phyloP scores from a whole-genome alignment of 257 asterid genomes.

The Capsicum pubescens region DNA sequence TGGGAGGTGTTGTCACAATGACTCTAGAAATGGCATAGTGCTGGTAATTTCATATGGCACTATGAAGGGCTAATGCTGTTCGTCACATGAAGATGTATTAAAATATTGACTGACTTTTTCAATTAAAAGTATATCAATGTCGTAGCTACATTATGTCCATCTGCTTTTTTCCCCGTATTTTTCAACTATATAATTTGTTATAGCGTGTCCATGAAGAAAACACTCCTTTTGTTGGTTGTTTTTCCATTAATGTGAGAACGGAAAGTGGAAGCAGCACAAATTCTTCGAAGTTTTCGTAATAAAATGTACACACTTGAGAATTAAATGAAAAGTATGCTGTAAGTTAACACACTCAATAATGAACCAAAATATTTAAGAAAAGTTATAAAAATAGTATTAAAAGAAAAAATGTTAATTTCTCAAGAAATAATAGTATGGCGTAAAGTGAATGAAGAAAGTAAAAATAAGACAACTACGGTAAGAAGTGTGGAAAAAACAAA shows the following conservation, averaged over 20 bases:
- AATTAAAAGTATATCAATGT: not conserved
- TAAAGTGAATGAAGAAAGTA: not conserved
- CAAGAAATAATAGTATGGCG: not conserved
- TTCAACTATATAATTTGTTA: not conserved
- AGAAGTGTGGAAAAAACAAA: not conserved
- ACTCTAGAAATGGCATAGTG: slow-evolving; percentile 30
- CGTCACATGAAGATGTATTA: not conserved
- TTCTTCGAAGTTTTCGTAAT: not conserved
- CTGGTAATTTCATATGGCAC: slow-evolving; percentile 14
- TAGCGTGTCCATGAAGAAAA: not conserved
- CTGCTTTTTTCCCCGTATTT: not conserved
- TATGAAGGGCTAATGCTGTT: not conserved
- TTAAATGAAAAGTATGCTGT: not conserved
- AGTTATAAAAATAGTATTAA: not conserved
- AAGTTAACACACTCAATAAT: not conserved
- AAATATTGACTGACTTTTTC: not conserved
- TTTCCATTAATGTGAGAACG: not conserved
- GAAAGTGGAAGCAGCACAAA: not conserved
- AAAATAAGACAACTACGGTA: not conserved
- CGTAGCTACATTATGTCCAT: not conserved
- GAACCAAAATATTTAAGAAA: not conserved
- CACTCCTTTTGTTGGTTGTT: not conserved
- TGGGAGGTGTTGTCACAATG: slow-evolving; percentile 38
- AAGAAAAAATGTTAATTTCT: not conserved
- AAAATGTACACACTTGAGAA: not conserved